Evolutionary conservation across 2,329 filamentous ascomycete species (phyloP), one percentile per base, ranked within the genome.

Genomic region (Pyrenochaeta sp.): DNA sequence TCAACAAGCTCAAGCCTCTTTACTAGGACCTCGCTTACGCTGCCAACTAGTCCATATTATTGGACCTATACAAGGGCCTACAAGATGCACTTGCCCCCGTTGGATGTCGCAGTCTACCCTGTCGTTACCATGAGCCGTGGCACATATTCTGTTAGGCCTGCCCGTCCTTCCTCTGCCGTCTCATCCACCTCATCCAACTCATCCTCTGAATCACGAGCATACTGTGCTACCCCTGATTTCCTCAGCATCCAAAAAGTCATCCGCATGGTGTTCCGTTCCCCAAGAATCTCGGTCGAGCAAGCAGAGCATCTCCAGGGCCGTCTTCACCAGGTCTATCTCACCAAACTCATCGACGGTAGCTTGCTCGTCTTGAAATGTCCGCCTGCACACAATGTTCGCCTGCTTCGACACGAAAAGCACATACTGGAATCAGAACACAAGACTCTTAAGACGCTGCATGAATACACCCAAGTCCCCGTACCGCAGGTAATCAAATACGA

Each of bases 331-430:
- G 68, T 72, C 7, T 77, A 72, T 35, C 65, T 74, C n/a, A 48
- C 73, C n/a, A 66, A 61, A 40, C 65, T 74, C 11, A 53, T 55
- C 18, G 68, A 73, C 48, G 72, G 70, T 22, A 67, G 63, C 42
- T 65, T 65, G 18, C 64, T 76, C 32, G 54, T 76, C 4, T 58
- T 77, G 9, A 73, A 74, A 52, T 74, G 71, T 44, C 65, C 69
- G 22, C 74, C 75, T 14, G 51, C 67, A 21, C 47, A 55, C 41
- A 68, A 64, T 28, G 63, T 67, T 6, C 67, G 73, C 23, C 57
- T 75, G 8, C 64, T 78, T 10, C 70, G 74, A 6, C 71, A 74
- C 32, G 76, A 78, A 51, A 71, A 72, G 32, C 60, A 70, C 22
- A 60, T 67, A 9, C 52, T 77, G 3, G 69, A 72, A 39, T 67